These are phyloP conservation scores for Neofusicoccum sp. DNA, from an alignment of 2,329 filamentous ascomycete species.

Conservation along the genomic window DNA sequence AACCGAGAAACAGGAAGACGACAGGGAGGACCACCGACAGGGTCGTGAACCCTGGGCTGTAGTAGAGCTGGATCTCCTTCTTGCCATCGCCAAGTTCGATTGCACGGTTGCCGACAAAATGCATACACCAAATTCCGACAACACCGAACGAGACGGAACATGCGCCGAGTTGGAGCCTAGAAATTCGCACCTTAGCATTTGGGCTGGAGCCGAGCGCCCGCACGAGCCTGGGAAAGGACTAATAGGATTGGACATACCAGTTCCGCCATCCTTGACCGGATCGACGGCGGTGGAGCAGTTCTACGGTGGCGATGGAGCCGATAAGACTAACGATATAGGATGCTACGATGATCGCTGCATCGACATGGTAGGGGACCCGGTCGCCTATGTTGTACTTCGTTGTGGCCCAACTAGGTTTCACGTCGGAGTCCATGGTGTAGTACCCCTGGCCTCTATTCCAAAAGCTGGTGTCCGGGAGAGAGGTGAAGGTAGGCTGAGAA, in stretches of 20 bases:
- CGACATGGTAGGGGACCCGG: slow-evolving; percentile 44
- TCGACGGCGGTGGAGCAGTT: slow-evolving; percentile 77
- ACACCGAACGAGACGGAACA: slow-evolving; percentile 50
- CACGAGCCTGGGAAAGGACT: not conserved
- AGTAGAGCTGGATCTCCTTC: slow-evolving; percentile 69
- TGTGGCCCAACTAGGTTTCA: slow-evolving; percentile 22
- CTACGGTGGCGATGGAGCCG: slow-evolving; percentile 77
- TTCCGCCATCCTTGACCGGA: slow-evolving; percentile 69
- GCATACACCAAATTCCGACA: slow-evolving; percentile 61
- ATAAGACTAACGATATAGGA: slow-evolving; percentile 72
- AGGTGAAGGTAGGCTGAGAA: not conserved
- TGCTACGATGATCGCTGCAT: slow-evolving; percentile 59
- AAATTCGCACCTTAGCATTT: slow-evolving; percentile 2
- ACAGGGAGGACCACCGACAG: slow-evolving; percentile 82
- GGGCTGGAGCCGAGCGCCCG: not conserved
- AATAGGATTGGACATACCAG: slow-evolving; percentile 55
- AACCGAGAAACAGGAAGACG: slow-evolving; percentile 71
- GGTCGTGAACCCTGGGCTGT: slow-evolving; percentile 71
- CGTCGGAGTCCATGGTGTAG: not conserved
- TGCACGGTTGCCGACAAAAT: slow-evolving; percentile 81
- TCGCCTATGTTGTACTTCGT: slow-evolving; percentile 37
- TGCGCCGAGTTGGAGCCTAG: slow-evolving; percentile 45
- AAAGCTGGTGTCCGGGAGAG: not conserved
- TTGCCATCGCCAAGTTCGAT: slow-evolving; percentile 68
- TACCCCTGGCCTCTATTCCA: not conserved